A percentile compares a stretch with the other conserved stretches of the same genome.
These are phyloP conservation scores for Chimonanthus praecox DNA, from an alignment of 164 flowering plant species.

Conservation along the genomic window DNA sequence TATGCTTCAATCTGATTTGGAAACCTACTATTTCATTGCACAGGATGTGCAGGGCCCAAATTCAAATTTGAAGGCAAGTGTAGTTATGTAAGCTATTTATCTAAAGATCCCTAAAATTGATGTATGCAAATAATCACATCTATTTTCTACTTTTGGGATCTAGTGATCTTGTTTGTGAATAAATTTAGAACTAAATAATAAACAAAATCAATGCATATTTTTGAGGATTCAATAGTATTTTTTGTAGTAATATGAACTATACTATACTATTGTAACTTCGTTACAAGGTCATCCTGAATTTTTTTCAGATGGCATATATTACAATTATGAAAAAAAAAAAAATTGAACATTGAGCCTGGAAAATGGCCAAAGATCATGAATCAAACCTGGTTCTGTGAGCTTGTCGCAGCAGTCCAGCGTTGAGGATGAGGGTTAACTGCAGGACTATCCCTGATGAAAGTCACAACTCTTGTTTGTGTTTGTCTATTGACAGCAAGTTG, in stretches of 20 bases:
- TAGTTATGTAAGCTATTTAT: not conserved
- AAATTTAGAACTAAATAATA: not conserved
- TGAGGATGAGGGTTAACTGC: conserved; percentile 33
- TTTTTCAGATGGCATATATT: too few species aligned
- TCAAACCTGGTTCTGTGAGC: conserved; percentile 68
- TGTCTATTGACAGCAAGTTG: conserved; percentile 22
- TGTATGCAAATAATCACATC: not conserved
- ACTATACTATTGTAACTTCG: too few species aligned
- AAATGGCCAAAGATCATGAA: not conserved
- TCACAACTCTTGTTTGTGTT: conserved; percentile 42
- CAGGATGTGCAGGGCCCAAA: too few species aligned
- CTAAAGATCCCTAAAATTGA: not conserved
- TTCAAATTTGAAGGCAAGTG: too few species aligned
- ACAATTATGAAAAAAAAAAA: too few species aligned
- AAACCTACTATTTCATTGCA: too few species aligned
- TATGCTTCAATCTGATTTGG: too few species aligned
- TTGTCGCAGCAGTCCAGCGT: conserved; percentile 59
- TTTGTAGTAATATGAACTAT: not conserved
- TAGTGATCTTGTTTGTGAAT: not conserved
- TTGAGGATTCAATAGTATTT: not conserved
- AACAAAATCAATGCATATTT: not conserved
- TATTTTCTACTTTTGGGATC: not conserved
- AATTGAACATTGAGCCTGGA: not conserved
- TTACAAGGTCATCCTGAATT: too few species aligned
- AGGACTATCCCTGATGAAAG: conserved; percentile 43